Percentiles rank a stretch among this genome's conserved stretches.
phyloP scores from a whole-genome alignment of 306 rosid species.

The Lathyrus tuberosus region DNA sequence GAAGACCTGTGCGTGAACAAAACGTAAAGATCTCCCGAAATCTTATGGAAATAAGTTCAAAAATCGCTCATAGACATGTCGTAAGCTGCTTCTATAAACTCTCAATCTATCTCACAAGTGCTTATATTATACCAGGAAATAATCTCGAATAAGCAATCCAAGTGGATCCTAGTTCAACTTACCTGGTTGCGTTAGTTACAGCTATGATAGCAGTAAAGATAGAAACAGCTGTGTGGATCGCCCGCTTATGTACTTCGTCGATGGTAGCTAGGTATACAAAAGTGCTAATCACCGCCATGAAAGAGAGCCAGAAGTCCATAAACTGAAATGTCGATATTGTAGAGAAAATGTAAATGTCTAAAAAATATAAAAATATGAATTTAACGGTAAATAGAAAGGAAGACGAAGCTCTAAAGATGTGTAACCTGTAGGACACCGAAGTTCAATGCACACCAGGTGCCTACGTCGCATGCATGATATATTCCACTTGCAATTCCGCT shows the following conservation, averaged over 20 bases:
- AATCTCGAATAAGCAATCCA: neutral
- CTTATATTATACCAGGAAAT: neutral
- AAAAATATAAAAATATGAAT: neutral
- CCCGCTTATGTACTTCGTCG: slow-evolving; percentile 73
- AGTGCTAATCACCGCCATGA: slow-evolving; percentile 96
- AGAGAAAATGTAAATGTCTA: slow-evolving; percentile 23
- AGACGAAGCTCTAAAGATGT: slow-evolving; percentile 29
- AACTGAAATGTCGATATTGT: slow-evolving; percentile 63
- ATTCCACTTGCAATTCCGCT: slow-evolving; percentile 90
- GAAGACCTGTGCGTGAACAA: slow-evolving; percentile 40
- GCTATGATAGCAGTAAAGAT: slow-evolving; percentile 96
- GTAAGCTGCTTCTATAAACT: neutral
- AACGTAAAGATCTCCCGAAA: neutral
- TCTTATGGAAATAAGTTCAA: too few relatives aligned
- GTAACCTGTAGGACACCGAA: slow-evolving; percentile 77
- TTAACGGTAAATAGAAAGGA: too few relatives aligned
- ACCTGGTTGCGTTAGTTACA: slow-evolving; percentile 86
- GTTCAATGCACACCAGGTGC: slow-evolving; percentile 85
- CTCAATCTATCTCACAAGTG: neutral
- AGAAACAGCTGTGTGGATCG: slow-evolving; percentile 77
- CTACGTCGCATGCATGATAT: slow-evolving; percentile 98
- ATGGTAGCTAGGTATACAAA: slow-evolving; percentile 77
- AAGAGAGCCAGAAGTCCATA: slow-evolving; percentile 99
- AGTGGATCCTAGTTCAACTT: neutral
- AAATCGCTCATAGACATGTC: neutral